These are phyloP conservation scores for Fusarium goolgardi DNA, from an alignment of 2,329 filamentous ascomycete genomes.

Conservation along the genomic window DNA sequence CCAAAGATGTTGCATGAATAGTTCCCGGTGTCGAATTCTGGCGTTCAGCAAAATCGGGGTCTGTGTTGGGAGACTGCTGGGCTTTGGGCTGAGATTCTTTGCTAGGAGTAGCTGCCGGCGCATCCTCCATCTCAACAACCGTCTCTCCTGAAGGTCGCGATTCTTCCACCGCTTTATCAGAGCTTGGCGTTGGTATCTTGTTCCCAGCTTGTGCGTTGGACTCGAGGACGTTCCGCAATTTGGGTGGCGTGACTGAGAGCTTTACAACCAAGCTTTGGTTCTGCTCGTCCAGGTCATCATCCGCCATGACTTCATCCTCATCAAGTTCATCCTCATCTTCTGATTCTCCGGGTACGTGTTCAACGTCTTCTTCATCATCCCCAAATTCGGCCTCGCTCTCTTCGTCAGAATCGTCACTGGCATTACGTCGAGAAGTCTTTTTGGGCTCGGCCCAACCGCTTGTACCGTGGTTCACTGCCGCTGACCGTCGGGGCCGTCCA, in stretches of 20 bases:
- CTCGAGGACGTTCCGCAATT: constrained; percentile 50
- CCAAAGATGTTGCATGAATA: constrained; percentile 60
- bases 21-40: constrained; percentile 49
- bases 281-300: constrained; percentile 63
- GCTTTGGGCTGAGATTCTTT: constrained; percentile 4
- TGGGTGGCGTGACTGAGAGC: constrained; percentile 65
- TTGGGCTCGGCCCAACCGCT: constrained; percentile 59
- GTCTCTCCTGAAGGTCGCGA: constrained; percentile 23
- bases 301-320: constrained; percentile 66
- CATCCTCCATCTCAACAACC: constrained; percentile 47
- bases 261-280: constrained; percentile 78
- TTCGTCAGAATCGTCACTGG: constrained; percentile 71
- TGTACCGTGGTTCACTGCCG: constrained; percentile 61
- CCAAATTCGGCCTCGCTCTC: constrained; percentile 80
- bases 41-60: constrained; percentile 12
- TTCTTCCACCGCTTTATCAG: constrained; percentile 36
- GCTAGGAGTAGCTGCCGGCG: constrained; percentile 21
- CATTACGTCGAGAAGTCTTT: constrained; percentile 51
- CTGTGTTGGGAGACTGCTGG: constrained; percentile 27
- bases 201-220: constrained; percentile 41
- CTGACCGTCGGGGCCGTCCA: constrained; percentile 64
- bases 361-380: constrained; percentile 77
- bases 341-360: constrained; percentile 70
- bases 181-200: constrained; percentile 40
- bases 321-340: constrained; percentile 71